phyloP scores from a whole-genome alignment of 2,329 filamentous ascomycete genomes.

The Colletotrichum liaoningense region DNA sequence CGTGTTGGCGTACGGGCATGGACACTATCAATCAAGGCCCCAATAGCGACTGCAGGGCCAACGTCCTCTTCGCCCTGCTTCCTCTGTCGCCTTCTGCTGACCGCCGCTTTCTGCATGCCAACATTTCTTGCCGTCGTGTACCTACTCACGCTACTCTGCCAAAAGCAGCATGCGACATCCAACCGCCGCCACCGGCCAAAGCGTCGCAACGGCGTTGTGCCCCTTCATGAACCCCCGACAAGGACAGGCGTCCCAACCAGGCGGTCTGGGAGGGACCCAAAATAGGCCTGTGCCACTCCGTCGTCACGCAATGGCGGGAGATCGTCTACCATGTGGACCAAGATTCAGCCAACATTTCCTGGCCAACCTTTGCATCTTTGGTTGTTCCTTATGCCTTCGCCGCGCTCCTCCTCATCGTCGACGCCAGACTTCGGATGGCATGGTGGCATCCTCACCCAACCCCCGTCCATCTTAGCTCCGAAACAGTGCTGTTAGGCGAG shows the following conservation, averaged over 20 bases:
- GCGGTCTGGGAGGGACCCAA: slow-evolving; percentile 23
- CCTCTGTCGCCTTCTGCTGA: background rate
- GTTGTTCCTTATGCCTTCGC: slow-evolving; percentile 2
- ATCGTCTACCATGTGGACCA: slow-evolving; percentile 28
- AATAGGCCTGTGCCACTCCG: slow-evolving; percentile 16
- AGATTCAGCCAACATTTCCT: slow-evolving; percentile 16
- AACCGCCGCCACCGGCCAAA: slow-evolving; percentile 26
- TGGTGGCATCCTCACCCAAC: slow-evolving; percentile 17
- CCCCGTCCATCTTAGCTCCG: background rate
- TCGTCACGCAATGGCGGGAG: slow-evolving; percentile 33
- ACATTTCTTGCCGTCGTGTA: background rate
- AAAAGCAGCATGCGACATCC: slow-evolving; percentile 21
- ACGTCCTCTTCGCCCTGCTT: background rate
- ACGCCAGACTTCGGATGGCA: slow-evolving; percentile 29
- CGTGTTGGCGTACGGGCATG: background rate
- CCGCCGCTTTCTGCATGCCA: slow-evolving; percentile 4
- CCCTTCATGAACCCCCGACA: slow-evolving; percentile 27
- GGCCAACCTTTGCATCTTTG: slow-evolving; percentile 12
- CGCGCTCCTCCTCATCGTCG: background rate
- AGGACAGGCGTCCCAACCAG: slow-evolving; percentile 31
- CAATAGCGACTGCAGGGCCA: background rate
- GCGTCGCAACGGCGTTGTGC: slow-evolving; percentile 26
- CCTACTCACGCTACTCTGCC: background rate
- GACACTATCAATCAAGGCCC: background rate
- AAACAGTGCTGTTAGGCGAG: background rate